Evolutionary conservation across 129 eudicot species (phyloP), one percentile per base, ranked within the genome.

Genomic region (Escallonia rubra): DNA sequence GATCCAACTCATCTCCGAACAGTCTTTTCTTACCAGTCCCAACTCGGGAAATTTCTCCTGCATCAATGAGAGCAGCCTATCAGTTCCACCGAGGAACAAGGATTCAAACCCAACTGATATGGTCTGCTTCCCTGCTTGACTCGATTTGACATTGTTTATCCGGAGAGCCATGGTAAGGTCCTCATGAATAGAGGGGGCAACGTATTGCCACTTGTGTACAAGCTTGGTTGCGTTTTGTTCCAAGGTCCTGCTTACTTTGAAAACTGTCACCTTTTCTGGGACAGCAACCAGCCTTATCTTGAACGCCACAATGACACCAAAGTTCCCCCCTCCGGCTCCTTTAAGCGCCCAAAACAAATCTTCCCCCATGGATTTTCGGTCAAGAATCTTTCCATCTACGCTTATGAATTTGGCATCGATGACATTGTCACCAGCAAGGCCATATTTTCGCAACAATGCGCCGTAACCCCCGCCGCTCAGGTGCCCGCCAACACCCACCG

Each of bases 1-100:
- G 15, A 80, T 80, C 96, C 96, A 85, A 68, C 78, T 88, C 85
- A 72, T 85, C 59, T 85, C 87, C 4, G 10, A 54, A 60, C 84
- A 85, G 11, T 89, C 87, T 51, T 73, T 38, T 52, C 69, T 74
- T 42, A 42, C 51, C 46, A 85, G 40, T 4, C 84, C 85, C 46
- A 83, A 58, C 63, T 89, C 75, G 6, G 89, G 87, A 74, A 89
- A 83, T 7, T 59, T 64, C 60, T 55, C 13, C 4, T 76, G 70
- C 79, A 83, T 78, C 11, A 85, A 14, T 3, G 76, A 60, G 43
- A 78, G 56, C 43, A 86, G 57, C 23, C 59, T 68, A 12, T 67
- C 53, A 56, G 62, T 60, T 49, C 66, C 57, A 5, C 87, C 87
- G 11, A 80, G 72, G 62, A 71, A 88, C 34, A 88, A 65, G 48